Evolutionary conservation across 495 filamentous ascomycete genomes (phyloP).

Genomic region (Hyaloscypha hepaticicola): DNA sequence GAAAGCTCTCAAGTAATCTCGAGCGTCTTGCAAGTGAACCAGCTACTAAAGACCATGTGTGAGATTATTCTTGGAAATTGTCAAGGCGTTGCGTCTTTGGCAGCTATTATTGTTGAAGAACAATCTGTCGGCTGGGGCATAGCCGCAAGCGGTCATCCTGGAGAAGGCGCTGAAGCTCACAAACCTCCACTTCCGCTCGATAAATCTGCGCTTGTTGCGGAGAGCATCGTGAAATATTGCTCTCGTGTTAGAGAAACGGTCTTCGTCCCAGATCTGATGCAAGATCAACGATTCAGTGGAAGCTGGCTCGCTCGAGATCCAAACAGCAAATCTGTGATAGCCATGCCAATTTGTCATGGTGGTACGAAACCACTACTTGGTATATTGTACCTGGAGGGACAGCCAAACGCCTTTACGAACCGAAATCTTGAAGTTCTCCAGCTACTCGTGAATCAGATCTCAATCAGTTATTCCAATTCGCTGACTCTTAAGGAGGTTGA

Average conservation of each 20-base stretch:
- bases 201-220: conserved; percentile 59
- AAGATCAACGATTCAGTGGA: conserved; percentile 80
- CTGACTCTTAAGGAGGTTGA: conserved; percentile 77
- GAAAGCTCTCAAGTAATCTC: conserved; percentile 88
- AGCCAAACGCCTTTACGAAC: conserved; percentile 81
- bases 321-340: conserved; percentile 73
- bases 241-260: conserved; percentile 80
- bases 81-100: conserved; percentile 71
- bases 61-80: conserved; percentile 85
- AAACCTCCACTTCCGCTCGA: conserved; percentile 64
- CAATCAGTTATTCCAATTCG: conserved; percentile 84
- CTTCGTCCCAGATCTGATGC: conserved; percentile 76
- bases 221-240: conserved; percentile 79
- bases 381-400: conserved; percentile 80
- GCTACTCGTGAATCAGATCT: conserved; percentile 83
- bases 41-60: conserved; percentile 81
- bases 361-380: conserved; percentile 63
- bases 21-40: conserved; percentile 80
- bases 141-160: conserved; percentile 69
- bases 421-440: conserved; percentile 81
- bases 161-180: conserved; percentile 60
- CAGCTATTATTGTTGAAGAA: conserved; percentile 73
- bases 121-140: conserved; percentile 65
- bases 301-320: conserved; percentile 66
- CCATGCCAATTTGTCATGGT: conserved; percentile 79